phyloP scores from a whole-genome alignment of 495 filamentous ascomycete genomes.

The Annulohypoxylon nitens region DNA sequence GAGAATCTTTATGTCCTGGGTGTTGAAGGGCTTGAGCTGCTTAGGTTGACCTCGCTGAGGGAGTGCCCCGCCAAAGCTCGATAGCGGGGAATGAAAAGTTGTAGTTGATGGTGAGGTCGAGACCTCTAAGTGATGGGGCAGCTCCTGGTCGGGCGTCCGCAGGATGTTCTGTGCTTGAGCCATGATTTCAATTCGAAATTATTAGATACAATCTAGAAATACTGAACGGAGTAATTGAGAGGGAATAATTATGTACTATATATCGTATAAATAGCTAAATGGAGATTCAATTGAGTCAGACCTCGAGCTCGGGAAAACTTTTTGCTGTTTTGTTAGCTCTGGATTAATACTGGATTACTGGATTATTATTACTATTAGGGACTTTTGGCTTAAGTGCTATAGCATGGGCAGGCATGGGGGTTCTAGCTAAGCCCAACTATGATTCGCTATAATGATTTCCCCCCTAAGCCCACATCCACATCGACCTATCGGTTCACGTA shows the following conservation, averaged over 20 bases:
- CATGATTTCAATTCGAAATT: conserved; percentile 38
- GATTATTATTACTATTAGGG: too few relatives aligned
- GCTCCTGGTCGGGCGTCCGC: conserved; percentile 24
- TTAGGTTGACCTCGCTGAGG: conserved; percentile 64
- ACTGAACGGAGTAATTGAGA: conserved; percentile 7
- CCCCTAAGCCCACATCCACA: conserved; percentile 15
- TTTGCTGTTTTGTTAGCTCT: conserved; percentile 22
- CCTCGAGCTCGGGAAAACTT: conserved; percentile 32
- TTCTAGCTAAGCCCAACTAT: conserved; percentile 33
- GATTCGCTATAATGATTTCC: conserved; percentile 21
- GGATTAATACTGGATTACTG: background rate
- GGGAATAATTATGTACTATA: conserved; percentile 13
- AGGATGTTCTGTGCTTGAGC: conserved; percentile 48
- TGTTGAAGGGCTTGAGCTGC: conserved; percentile 94
- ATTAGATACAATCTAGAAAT: conserved; percentile 11
- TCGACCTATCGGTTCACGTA: conserved; percentile 37
- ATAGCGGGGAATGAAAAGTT: conserved; percentile 72
- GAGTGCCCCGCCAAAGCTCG: conserved; percentile 60
- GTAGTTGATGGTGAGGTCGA: conserved; percentile 71
- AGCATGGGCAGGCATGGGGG: conserved; percentile 7
- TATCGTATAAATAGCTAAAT: conserved; percentile 21
- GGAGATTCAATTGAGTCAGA: conserved; percentile 37
- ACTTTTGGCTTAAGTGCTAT: conserved; percentile 18
- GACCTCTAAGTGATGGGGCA: conserved; percentile 64
- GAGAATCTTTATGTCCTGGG: conserved; percentile 94